Conservation (phyloP, 352 stramenopile genomes). For the Phytophthora ohioensis region DNA sequence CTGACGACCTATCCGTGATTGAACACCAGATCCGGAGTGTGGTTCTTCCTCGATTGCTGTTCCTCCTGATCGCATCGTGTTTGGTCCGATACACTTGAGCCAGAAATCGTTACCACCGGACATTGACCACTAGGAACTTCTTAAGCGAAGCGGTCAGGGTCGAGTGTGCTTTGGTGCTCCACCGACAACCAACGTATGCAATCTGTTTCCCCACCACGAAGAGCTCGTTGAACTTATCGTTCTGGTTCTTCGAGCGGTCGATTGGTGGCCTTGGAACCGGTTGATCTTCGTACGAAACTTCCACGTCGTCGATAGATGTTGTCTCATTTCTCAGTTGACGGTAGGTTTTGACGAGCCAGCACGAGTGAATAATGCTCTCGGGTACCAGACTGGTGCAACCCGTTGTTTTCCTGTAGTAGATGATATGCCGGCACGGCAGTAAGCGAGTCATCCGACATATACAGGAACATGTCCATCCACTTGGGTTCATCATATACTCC, state of each 20-base stretch:
- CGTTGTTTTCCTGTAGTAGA: slow-evolving; percentile 13
- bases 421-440: slow-evolving; percentile 18
- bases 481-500: slow-evolving; percentile 14
- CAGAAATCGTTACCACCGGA: not conserved
- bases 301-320: not conserved
- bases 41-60: too few relatives aligned
- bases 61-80: not conserved
- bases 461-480: slow-evolving; percentile 11
- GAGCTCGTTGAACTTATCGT: slow-evolving; percentile 9
- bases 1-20: too few relatives aligned
- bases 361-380: slow-evolving; percentile 5
- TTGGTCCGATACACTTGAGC: not conserved
- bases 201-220: slow-evolving; percentile 9
- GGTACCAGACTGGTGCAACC: slow-evolving; percentile 4
- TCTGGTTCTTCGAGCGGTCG: not conserved
- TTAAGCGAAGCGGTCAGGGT: not conserved
- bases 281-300: slow-evolving; percentile 6
- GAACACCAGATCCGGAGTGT: too few relatives aligned
- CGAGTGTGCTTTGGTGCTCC: not conserved
- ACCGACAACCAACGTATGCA: not conserved
- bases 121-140: not conserved
- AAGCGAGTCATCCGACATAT: slow-evolving; percentile 8
- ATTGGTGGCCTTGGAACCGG: too few relatives aligned
- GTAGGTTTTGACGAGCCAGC: slow-evolving; percentile 16
- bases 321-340: not conserved